Percentiles rank a stretch among this genome's conserved stretches.
These are phyloP conservation scores for Porphyrellus cyaneotinctus DNA, from an alignment of 768 basidiomycete genomes.

Conservation along the genomic window DNA sequence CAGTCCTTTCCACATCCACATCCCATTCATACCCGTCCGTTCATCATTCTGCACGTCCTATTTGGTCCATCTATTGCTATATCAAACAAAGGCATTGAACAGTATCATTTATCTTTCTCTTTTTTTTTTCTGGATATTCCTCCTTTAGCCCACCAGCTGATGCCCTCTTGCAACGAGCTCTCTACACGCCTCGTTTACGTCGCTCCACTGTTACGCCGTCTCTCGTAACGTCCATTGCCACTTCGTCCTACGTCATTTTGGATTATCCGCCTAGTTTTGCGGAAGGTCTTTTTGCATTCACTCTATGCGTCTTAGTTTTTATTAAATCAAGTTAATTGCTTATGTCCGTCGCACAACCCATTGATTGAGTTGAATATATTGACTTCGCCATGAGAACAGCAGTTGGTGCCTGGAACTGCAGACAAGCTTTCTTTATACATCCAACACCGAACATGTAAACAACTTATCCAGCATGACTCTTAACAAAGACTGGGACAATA, in stretches of 20 bases:
- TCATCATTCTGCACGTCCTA: conserved; percentile 19
- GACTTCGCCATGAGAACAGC: too few species aligned
- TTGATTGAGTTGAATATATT: too few species aligned
- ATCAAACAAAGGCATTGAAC: conserved; percentile 9
- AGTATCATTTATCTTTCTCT: background rate
- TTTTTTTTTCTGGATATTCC: background rate
- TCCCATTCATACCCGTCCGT: conserved; percentile 12
- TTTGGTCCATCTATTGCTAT: conserved; percentile 28
- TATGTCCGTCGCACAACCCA: conserved; percentile 1
- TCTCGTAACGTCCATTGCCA: conserved; percentile 14
- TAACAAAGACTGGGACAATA: too few species aligned
- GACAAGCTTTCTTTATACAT: too few species aligned
- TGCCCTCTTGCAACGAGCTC: conserved; percentile 16
- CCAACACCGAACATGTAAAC: too few species aligned
- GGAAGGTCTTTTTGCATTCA: conserved; percentile 3
- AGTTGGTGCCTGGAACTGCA: too few species aligned
- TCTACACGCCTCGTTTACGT: conserved; percentile 10
- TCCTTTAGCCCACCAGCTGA: conserved; percentile 5
- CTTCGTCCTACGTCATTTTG: conserved; percentile 10
- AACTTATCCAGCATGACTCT: too few species aligned
- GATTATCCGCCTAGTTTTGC: conserved; percentile 6
- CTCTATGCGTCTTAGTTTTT: background rate
- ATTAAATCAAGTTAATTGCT: conserved; percentile 19
- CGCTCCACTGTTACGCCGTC: conserved; percentile 15
- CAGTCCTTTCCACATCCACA: conserved; percentile 4